Percentiles rank a stretch among this genome's conserved stretches.
Evolutionary conservation across 257 asterid genomes (phyloP).

Genomic region (Solanum infundibuliforme): DNA sequence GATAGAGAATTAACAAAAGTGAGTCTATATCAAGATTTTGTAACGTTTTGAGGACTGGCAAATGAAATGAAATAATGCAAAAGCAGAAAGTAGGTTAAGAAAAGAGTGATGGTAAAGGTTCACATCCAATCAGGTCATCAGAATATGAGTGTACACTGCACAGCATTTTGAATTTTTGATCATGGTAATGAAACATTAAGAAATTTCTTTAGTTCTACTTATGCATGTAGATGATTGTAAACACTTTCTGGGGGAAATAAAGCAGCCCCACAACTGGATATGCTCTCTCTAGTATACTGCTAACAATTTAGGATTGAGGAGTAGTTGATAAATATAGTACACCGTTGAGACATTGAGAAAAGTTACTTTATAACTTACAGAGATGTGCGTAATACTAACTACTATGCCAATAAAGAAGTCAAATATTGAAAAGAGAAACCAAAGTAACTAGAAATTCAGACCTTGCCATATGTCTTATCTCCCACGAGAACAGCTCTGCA

Average conservation of each 20-base stretch:
- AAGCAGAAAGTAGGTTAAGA: neutral
- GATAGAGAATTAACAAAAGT: neutral
- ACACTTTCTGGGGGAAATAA: neutral
- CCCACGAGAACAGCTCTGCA: conserved; percentile 98
- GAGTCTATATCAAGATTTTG: neutral
- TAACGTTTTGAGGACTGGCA: neutral
- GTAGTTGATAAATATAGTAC: neutral
- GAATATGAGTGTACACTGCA: neutral
- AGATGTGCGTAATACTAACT: neutral
- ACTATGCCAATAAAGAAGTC: neutral
- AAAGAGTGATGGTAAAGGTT: neutral
- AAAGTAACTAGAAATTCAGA: conserved; percentile 7
- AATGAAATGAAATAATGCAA: neutral
- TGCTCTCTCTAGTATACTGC: neutral
- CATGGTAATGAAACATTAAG: neutral
- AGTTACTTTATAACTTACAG: neutral
- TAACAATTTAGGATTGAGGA: neutral
- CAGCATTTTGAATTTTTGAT: neutral
- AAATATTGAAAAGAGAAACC: neutral
- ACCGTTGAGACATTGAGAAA: neutral
- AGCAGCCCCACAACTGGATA: neutral
- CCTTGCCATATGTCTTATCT: conserved; percentile 96
- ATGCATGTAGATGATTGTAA: neutral
- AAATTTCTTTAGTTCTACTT: neutral
- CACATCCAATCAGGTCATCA: neutral